phyloP scores from a whole-genome alignment of 306 rosid genomes.

The Quercus aquifolioides region DNA sequence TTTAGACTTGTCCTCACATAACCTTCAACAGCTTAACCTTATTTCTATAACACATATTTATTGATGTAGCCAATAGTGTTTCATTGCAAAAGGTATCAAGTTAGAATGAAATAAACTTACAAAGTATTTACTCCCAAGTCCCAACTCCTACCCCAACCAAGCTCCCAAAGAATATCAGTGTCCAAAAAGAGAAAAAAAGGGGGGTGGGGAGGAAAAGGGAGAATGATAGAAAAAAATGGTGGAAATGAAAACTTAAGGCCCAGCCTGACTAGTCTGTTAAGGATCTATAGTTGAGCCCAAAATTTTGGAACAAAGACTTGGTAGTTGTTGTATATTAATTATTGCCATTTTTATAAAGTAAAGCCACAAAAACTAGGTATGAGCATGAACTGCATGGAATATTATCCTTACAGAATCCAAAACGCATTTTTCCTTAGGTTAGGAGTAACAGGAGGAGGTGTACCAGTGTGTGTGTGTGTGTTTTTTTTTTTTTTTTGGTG shows the following conservation, averaged over 20 bases:
- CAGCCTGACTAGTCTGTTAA: no score
- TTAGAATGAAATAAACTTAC: neutral
- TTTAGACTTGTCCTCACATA: constrained; percentile 1
- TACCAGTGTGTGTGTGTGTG: no score
- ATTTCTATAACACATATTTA: neutral
- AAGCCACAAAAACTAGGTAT: neutral
- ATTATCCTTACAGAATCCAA: neutral
- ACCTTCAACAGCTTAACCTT: neutral
- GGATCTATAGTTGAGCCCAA: no score
- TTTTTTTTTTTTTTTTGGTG: no score
- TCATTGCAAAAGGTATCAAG: neutral
- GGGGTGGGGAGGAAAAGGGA: neutral
- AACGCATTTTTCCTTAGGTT: neutral
- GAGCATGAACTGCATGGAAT: neutral
- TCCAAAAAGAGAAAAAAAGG: neutral
- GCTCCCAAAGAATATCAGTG: neutral
- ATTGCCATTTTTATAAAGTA: neutral
- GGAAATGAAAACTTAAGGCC: no score
- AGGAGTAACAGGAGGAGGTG: neutral
- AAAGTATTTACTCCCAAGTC: neutral
- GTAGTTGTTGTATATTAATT: neutral
- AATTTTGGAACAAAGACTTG: no score
- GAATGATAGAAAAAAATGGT: neutral
- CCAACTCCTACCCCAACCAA: neutral
- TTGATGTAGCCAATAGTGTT: neutral